Percentiles rank a stretch among this genome's conserved stretches.
Evolutionary conservation across 257 asterid species (phyloP).

Genomic region (Sherardia arvensis): DNA sequence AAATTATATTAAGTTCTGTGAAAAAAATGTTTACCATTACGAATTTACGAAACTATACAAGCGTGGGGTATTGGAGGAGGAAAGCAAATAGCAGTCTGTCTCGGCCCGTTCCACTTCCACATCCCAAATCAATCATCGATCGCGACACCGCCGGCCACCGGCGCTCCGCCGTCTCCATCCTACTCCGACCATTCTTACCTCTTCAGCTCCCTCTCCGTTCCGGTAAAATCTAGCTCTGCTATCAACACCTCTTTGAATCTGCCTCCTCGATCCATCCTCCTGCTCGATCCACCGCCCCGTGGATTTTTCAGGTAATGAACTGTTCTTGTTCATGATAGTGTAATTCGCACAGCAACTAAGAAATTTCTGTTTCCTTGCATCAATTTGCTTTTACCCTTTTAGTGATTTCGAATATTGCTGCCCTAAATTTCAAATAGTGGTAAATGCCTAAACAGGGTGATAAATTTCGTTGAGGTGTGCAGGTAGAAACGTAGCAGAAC

Average conservation of each 20-base stretch:
- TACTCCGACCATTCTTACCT: not conserved
- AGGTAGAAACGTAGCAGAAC: not conserved
- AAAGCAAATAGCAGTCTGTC: not conserved
- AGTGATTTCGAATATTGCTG: not conserved
- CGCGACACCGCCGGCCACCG: not conserved
- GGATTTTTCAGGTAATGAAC: not conserved
- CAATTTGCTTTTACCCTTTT: not conserved
- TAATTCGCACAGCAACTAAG: not conserved
- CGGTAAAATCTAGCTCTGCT: not conserved
- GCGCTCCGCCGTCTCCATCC: not conserved
- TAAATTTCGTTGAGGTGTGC: not conserved
- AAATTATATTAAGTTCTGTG: too few relatives aligned
- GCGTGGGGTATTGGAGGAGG: not conserved
- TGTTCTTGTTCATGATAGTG: not conserved
- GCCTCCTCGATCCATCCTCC: not conserved
- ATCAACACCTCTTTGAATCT: not conserved
- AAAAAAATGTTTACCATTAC: not conserved
- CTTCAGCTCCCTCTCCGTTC: too few relatives aligned
- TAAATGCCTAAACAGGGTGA: not conserved
- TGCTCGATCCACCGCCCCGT: not conserved
- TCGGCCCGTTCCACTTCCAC: not conserved
- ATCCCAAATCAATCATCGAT: not conserved
- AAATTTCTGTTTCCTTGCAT: not conserved
- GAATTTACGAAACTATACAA: too few relatives aligned
- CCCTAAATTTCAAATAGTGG: not conserved